These are phyloP conservation scores for Fistulifera solaris DNA, from an alignment of 108 stramenopile species.

Conservation along the genomic window DNA sequence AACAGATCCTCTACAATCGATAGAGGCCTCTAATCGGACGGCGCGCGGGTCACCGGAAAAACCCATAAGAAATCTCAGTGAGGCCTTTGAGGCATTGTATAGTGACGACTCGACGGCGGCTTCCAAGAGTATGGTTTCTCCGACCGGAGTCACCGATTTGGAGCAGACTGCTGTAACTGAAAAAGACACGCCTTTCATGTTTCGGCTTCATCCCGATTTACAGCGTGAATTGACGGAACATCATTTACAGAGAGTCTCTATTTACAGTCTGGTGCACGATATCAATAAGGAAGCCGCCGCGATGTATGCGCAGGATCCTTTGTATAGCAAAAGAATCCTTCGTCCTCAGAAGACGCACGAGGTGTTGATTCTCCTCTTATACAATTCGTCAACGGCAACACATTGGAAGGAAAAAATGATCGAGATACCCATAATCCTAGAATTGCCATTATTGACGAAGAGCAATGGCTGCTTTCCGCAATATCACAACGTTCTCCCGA, in stretches of 20 bases:
- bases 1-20: too few relatives aligned
- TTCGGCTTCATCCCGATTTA: conserved; percentile 42
- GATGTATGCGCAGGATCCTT: conserved; percentile 40
- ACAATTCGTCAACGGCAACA: conserved; percentile 28
- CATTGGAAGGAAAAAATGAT: conserved; percentile 8
- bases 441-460: conserved; percentile 69
- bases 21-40: too few relatives aligned
- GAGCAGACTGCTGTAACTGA: not conserved
- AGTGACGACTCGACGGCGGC: not conserved
- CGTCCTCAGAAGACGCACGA: conserved; percentile 8
- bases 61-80: conserved; percentile 30
- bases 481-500: conserved; percentile 47
- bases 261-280: conserved; percentile 74
- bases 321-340: conserved; percentile 12
- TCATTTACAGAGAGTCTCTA: conserved; percentile 60
- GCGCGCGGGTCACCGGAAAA: conserved; percentile 1
- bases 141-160: not conserved
- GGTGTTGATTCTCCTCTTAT: conserved; percentile 33
- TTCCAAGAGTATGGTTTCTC: conserved; percentile 7
- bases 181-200: conserved; percentile 11
- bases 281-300: conserved; percentile 78
- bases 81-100: conserved; percentile 48
- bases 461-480: conserved; percentile 62
- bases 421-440: too few relatives aligned
- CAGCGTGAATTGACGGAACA: conserved; percentile 52